phyloP scores from a whole-genome alignment of 2,329 filamentous ascomycete genomes.

The Pseudogymnoascus sp. region DNA sequence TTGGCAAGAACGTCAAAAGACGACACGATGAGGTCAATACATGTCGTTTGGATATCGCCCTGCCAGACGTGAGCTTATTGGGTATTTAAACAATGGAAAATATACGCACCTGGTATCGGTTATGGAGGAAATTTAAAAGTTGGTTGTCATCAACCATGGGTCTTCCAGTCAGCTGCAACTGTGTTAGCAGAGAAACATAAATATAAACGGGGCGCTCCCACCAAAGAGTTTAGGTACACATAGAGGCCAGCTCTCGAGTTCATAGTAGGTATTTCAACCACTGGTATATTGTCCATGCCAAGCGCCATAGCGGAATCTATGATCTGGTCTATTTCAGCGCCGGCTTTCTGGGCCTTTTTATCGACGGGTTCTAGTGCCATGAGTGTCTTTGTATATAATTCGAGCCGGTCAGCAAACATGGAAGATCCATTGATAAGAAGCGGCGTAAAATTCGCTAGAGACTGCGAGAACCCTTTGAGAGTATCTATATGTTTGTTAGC shows the following conservation, averaged over 20 bases:
- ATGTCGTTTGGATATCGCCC: constrained; percentile 68
- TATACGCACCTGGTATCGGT: constrained; percentile 66
- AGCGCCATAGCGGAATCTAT: constrained; percentile 48
- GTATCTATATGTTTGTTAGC: constrained; percentile 29
- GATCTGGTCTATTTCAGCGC: constrained; percentile 47
- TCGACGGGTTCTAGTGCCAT: constrained; percentile 46
- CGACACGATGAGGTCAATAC: constrained; percentile 75
- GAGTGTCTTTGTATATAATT: constrained; percentile 50
- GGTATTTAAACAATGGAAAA: not conserved
- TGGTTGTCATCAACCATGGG: constrained; percentile 75
- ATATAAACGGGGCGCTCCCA: constrained; percentile 35
- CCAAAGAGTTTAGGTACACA: constrained; percentile 73
- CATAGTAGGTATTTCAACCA: constrained; percentile 59
- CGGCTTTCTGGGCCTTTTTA: constrained; percentile 42
- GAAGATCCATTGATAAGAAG: constrained; percentile 49
- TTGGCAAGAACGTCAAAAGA: constrained; percentile 88
- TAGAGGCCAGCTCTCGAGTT: constrained; percentile 79
- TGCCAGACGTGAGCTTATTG: constrained; percentile 31
- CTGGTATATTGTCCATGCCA: constrained; percentile 30
- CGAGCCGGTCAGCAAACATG: constrained; percentile 40
- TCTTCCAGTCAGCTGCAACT: constrained; percentile 63
- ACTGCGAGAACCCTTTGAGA: constrained; percentile 42
- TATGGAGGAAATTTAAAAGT: constrained; percentile 72
- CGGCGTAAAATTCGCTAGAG: constrained; percentile 45
- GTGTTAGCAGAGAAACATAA: constrained; percentile 21